Evolutionary conservation across 1,284 basidiomycete genomes (phyloP).

Genomic region (Melampsora larici-populina): DNA sequence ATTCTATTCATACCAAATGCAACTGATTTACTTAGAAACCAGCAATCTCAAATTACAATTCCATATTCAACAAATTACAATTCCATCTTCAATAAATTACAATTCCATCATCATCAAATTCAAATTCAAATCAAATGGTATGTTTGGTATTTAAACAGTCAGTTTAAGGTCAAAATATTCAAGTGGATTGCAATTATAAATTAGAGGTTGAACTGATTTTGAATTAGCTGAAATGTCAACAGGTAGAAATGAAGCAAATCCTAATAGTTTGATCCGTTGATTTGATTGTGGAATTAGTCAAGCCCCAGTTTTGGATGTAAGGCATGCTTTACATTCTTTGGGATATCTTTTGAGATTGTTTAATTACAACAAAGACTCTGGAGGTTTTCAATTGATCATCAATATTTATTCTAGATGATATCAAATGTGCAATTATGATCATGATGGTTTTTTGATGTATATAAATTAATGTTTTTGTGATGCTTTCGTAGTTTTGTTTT

Average conservation of each 20-base stretch:
- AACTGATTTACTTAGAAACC: background rate
- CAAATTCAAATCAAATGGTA: background rate
- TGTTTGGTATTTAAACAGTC: constrained; percentile 48
- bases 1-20: constrained; percentile 65
- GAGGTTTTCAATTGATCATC: background rate
- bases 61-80: too few relatives aligned
- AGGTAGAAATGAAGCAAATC: too few relatives aligned
- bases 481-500: too few relatives aligned
- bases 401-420: too few relatives aligned
- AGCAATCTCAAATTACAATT: background rate
- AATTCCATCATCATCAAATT: background rate
- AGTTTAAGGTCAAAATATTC: constrained; percentile 52
- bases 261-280: background rate
- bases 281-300: constrained; percentile 5
- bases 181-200: constrained; percentile 64
- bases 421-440: too few relatives aligned
- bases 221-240: constrained; percentile 63
- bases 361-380: background rate
- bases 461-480: too few relatives aligned
- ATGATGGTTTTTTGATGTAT: too few relatives aligned
- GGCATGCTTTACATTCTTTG: too few relatives aligned
- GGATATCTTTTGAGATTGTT: background rate
- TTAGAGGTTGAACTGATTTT: constrained; percentile 67
- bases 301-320: constrained; percentile 24
- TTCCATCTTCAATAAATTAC: too few relatives aligned